Base-by-base conservation (phyloP, 164 flowering plant genomes). In the Piper longum region DNA sequence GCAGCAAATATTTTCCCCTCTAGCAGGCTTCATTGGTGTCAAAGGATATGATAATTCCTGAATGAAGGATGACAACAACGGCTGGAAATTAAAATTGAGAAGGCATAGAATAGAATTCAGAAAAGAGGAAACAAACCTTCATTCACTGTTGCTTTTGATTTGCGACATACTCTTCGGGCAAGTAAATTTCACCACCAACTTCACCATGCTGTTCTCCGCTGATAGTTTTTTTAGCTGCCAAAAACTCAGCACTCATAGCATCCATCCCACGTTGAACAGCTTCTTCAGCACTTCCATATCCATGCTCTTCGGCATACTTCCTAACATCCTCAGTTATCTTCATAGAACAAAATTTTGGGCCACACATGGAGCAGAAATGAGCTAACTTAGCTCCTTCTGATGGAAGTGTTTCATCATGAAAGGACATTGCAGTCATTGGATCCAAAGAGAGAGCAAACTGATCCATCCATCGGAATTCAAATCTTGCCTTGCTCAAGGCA, bases 341-440 rank as follows among this genome's bases (percentile, higher is more conserved):
- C 99, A 95, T 95, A 4, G 99, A 95, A 71, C 99, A 95, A 71
- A 95, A 95, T 76, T 95, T 95, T 4, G 99, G 99, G 40, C 99
- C 99, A 67, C 99, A 95, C 99, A 95, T 95, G 11, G 98, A 91
- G 82, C 98, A 91, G 75, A 95, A 95, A 74, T 95, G 99, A 16
- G 99, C 99, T 40, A 95, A 91, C 73, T 95, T 95, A 36, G 98
- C 98, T 57, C 99, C 99, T 18, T 91, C 96, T 7, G 99, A 71
- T 39, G 99, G 99, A 61, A 95, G 74, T 48, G 96, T 87, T 68
- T 95, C 97, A 62, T 91, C 99, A 80, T 95, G 99, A 77, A 89
- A 95, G 59, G 98, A 76, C 95, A 87, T 86, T 57, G 99, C 98
- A 63, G 99, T 95, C 91, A 85, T 77, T 16, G 98, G 99, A 73